phyloP scores from a whole-genome alignment of 2,329 filamentous ascomycete species.

The Chaetomiaceae sp. region DNA sequence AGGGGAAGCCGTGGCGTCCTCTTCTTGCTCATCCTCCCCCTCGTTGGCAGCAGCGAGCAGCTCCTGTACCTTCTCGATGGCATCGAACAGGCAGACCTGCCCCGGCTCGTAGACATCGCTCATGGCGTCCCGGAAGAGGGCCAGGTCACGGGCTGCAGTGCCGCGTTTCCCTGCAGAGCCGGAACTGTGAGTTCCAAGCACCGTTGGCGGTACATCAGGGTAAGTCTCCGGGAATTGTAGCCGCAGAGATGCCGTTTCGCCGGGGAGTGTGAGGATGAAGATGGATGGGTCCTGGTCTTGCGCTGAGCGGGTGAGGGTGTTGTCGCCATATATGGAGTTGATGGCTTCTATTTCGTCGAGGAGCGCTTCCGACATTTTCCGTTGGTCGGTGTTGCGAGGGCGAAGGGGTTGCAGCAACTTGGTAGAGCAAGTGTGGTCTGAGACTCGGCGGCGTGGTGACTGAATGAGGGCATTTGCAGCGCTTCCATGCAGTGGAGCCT shows the following conservation, averaged over 20 bases:
- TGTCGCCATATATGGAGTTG: slow-evolving; percentile 76
- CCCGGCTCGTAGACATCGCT: slow-evolving; percentile 65
- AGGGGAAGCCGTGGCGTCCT: neutral
- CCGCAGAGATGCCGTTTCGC: slow-evolving; percentile 53
- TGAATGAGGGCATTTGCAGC: no score
- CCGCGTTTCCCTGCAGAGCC: slow-evolving; percentile 64
- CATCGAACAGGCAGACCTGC: slow-evolving; percentile 81
- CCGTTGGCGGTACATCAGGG: slow-evolving; percentile 65
- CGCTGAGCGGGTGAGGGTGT: slow-evolving; percentile 47
- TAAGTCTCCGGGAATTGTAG: slow-evolving; percentile 70
- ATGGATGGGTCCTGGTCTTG: slow-evolving; percentile 32
- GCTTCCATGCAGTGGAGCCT: no score
- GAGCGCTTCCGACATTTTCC: slow-evolving; percentile 54
- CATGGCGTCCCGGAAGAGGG: slow-evolving; percentile 63
- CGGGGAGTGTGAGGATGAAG: slow-evolving; percentile 65
- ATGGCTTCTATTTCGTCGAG: slow-evolving; percentile 74
- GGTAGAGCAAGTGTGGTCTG: no score
- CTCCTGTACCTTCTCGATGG: slow-evolving; percentile 69
- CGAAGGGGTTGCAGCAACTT: neutral
- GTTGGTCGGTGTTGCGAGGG: neutral
- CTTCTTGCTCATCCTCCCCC: neutral
- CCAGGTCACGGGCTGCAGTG: slow-evolving; percentile 66
- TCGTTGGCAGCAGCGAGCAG: slow-evolving; percentile 29
- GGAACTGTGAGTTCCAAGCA: slow-evolving; percentile 75
- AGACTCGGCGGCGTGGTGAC: no score